Evolutionary conservation across 371 early-diverging fungal genomes (phyloP), one percentile per base, ranked within the genome.

Genomic region (Coemansia sp.): DNA sequence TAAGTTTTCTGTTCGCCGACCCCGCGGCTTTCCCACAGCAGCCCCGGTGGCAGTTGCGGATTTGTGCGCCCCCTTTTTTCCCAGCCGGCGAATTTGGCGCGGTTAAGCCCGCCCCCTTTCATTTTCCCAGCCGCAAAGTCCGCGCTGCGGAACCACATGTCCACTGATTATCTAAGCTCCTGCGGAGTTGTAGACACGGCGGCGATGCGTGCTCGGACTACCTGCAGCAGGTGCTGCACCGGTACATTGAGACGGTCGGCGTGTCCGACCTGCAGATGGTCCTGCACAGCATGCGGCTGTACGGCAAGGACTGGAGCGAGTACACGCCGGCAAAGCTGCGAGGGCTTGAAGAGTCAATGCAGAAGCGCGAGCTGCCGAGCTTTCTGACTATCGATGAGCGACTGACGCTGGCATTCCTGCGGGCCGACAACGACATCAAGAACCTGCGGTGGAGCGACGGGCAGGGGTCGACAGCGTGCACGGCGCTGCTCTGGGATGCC

Each of bases 201-300:
- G 77, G 77, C 56, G 75, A 74, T 45, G 57, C 74, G 26, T 76
- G 77, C 57, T 49, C 77, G 12, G 68, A 76, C 40, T 77, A 76
- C 50, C 53, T 76, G 41, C 55, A 51, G 45, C 69, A 77, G 50
- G 63, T 58, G 12, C 61, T 76, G 36, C 59, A 77, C 48, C 12
- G 36, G 16, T 60, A 77, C 51, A 76, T 76, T 38, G 76, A 76
- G 34, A 45, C 48, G 12, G 75, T 61, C 12, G 26, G 61, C 16
- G 55, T 42, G 12, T 42, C 12, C 53, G 77, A 77, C 38, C 54
- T 77, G 55, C 36, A 45, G 5, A 4, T 58, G 1, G 68, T 77
- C 9, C 36, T 76, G 43, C 38, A 38, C 14, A 59, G 57, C 14
- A 56, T 76, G 68, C 74, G 69, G 8, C 65, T 65, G 34, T 63